These are phyloP conservation scores for Cadophora gregata DNA, from an alignment of 2,329 filamentous ascomycete genomes.

Conservation along the genomic window DNA sequence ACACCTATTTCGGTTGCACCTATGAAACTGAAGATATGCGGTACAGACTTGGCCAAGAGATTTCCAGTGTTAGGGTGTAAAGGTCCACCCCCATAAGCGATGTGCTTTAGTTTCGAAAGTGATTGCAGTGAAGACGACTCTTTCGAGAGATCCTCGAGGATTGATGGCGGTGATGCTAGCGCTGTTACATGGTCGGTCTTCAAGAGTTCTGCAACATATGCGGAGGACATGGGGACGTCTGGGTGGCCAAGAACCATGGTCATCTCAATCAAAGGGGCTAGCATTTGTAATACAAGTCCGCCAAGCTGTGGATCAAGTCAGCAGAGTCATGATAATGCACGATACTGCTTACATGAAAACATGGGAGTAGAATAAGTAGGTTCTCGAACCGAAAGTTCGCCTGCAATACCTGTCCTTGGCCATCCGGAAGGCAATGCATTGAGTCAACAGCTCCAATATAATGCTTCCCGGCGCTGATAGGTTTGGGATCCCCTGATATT, in stretches of 20 bases:
- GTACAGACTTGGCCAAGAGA: constrained; percentile 5
- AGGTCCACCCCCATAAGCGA: constrained; percentile 27
- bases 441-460: constrained; percentile 47
- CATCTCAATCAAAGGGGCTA: constrained; percentile 18
- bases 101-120: constrained; percentile 25
- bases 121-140: constrained; percentile 7
- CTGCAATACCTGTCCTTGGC: constrained; percentile 9
- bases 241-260: constrained; percentile 25
- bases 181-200: constrained; percentile 12
- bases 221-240: constrained; percentile 19
- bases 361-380: constrained; percentile 19
- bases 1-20: constrained; percentile 27
- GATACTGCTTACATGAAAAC: constrained; percentile 27
- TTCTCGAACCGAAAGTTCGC: constrained; percentile 11
- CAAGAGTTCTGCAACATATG: constrained; percentile 20
- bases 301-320: constrained; percentile 1
- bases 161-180: constrained; percentile 23
- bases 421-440: constrained; percentile 16
- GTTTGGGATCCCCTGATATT: constrained; percentile 50
- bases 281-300: constrained; percentile 18
- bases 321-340: not conserved
- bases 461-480: constrained; percentile 47
- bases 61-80: constrained; percentile 18
- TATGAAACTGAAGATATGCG: constrained; percentile 25
- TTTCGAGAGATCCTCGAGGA: constrained; percentile 26